These are phyloP conservation scores for Schwanniomyces vanrijiae DNA, from an alignment of 805 yeast genomes.

Conservation along the genomic window DNA sequence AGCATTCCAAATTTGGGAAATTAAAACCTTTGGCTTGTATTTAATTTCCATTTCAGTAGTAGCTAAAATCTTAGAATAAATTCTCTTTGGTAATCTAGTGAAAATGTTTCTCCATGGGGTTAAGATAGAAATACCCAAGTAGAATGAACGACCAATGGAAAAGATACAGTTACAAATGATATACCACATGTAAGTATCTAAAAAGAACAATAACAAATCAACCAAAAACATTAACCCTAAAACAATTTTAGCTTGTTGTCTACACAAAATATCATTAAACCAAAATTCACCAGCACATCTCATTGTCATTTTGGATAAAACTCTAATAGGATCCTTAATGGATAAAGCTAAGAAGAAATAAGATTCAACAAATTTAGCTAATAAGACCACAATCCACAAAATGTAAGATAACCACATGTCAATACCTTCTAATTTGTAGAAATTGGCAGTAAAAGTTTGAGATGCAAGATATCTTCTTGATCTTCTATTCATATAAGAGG, in stretches of 20 bases:
- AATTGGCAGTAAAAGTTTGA: slow-evolving; percentile 93
- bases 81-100: slow-evolving; percentile 97
- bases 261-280: slow-evolving; percentile 76
- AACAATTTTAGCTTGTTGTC: slow-evolving; percentile 83
- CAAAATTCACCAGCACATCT: slow-evolving; percentile 96
- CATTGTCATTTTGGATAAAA: slow-evolving; percentile 79
- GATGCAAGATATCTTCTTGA: slow-evolving; percentile 89
- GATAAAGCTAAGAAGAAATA: slow-evolving; percentile 89
- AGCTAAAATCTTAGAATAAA: slow-evolving; percentile 95
- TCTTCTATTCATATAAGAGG: slow-evolving; percentile 83
- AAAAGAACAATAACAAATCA: slow-evolving; percentile 92
- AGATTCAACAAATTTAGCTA: slow-evolving; percentile 87
- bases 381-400: slow-evolving; percentile 85
- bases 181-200: slow-evolving; percentile 99
- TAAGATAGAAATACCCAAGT: slow-evolving; percentile 96
- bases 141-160: slow-evolving; percentile 97
- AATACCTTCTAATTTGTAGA: slow-evolving; percentile 74
- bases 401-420: slow-evolving; percentile 97
- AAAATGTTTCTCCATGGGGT: slow-evolving; percentile 99
- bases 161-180: slow-evolving; percentile 90
- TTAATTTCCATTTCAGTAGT: slow-evolving; percentile 99
- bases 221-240: slow-evolving; percentile 91
- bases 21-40: slow-evolving; percentile 96
- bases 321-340: slow-evolving; percentile 91
- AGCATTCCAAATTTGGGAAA: slow-evolving; percentile 99